Percentiles rank a stretch among this genome's conserved stretches.
phyloP scores from a whole-genome alignment of 371 early-diverging fungal species.

The Dinochytrium kinnereticum region DNA sequence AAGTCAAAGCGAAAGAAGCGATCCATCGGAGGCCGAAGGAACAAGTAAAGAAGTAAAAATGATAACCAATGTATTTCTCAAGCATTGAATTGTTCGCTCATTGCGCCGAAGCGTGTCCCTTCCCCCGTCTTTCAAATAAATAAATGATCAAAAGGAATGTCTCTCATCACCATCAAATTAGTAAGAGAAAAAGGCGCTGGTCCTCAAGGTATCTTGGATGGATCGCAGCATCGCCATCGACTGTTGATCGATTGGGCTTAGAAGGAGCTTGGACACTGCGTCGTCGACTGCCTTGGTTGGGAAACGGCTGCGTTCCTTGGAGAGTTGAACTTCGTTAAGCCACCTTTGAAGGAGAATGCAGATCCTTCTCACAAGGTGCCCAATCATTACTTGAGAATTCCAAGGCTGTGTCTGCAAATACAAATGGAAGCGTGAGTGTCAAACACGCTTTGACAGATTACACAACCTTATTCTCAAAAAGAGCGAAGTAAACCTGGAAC shows the following conservation, averaged over 20 bases:
- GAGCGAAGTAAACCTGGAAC: slow-evolving; percentile 45
- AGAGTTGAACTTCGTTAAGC: slow-evolving; percentile 29
- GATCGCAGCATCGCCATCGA: background rate
- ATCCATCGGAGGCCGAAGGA: background rate
- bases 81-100: no score
- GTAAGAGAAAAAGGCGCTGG: background rate
- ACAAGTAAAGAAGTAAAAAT: no score
- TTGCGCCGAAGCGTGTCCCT: no score
- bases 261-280: slow-evolving; percentile 37
- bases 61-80: no score
- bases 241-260: background rate
- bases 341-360: slow-evolving; percentile 38
- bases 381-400: slow-evolving; percentile 37
- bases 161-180: no score
- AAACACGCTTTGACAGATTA: background rate
- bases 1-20: slow-evolving; percentile 41
- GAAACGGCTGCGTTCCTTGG: slow-evolving; percentile 25
- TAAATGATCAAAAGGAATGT: no score
- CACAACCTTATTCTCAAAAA: slow-evolving; percentile 48
- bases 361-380: slow-evolving; percentile 35
- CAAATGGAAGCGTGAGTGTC: background rate
- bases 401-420: slow-evolving; percentile 43
- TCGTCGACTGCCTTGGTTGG: slow-evolving; percentile 46
- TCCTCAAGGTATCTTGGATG: slow-evolving; percentile 5
- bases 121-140: no score